These are phyloP conservation scores for Acanthamoeba triangularis DNA, from an alignment of 208 protist genomes.

Conservation along the genomic window DNA sequence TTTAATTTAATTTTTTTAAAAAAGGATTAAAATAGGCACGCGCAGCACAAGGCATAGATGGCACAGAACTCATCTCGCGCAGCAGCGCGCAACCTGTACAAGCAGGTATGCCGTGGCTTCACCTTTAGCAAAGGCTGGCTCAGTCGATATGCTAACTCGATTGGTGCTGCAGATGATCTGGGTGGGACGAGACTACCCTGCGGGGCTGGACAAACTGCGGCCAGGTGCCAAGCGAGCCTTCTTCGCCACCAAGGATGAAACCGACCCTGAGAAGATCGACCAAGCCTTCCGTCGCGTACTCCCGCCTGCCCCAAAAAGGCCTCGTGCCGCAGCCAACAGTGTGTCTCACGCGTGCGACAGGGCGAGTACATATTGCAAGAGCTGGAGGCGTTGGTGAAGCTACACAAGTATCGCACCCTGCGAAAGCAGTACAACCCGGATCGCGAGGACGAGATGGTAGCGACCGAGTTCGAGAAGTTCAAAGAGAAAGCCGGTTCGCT, in stretches of 20 bases:
- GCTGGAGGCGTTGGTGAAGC: slow-evolving; percentile 70
- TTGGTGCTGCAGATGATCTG: slow-evolving; percentile 42
- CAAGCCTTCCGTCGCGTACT: slow-evolving; percentile 39
- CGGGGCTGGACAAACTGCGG: slow-evolving; percentile 39
- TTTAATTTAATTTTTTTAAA: too few relatives aligned
- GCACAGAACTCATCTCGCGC: neutral
- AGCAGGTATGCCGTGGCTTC: slow-evolving; percentile 24
- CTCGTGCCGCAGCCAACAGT: neutral
- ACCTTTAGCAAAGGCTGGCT: too few relatives aligned
- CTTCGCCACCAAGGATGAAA: slow-evolving; percentile 65
- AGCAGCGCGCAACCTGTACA: slow-evolving; percentile 63
- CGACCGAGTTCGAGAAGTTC: slow-evolving; percentile 33
- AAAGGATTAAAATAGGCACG: too few relatives aligned
- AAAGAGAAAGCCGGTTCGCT: slow-evolving; percentile 51
- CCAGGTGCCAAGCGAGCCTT: slow-evolving; percentile 70
- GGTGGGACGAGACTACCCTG: slow-evolving; percentile 64
- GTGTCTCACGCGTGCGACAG: neutral
- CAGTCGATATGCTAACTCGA: neutral
- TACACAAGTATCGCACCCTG: slow-evolving; percentile 77
- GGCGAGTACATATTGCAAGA: slow-evolving; percentile 71
- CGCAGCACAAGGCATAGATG: too few relatives aligned
- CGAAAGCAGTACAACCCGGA: slow-evolving; percentile 60
- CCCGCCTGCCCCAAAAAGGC: neutral
- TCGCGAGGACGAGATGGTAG: slow-evolving; percentile 29
- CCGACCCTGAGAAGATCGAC: slow-evolving; percentile 55